Evolutionary conservation across 495 filamentous ascomycete species (phyloP), one percentile per base, ranked within the genome.

Genomic region (Jackrogersella multiformis): DNA sequence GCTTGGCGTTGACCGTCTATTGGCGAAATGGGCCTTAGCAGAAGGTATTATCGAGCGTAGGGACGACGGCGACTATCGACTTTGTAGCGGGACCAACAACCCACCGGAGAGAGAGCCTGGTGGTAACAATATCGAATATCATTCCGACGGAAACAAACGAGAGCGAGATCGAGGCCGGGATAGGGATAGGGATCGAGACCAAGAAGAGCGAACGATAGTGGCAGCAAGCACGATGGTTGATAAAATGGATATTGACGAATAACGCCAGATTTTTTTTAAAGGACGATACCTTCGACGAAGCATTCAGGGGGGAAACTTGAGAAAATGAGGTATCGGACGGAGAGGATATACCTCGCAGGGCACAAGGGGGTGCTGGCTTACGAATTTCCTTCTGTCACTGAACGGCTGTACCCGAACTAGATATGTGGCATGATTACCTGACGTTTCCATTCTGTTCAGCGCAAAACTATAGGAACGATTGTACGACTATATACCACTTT

Each of bases 1-100:
- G 10, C 72, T 87, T 54, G 82, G 78, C 0, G 80, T 85, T 23
- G 86, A 89, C 67, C 65, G 72, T 5, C 67, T 81, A 12, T 69
- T 89, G 38, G 80, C 84, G 2, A 74, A 81, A 44, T 89, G 86
- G 86, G 84, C 86, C 4, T 66, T 87, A 5, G 80, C 84, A 0
- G 80, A 84, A 59, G 78, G 77, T n/a, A 87, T 89, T 48, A 84
- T 89, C 59, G 83, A 87, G 62, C 75, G 74, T 6, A 76, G 73
- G n/a, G 79, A 78, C 8, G 76, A 80, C 52, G 83, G 82, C 32
- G 80, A 79, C 61, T 86, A 86, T 66, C 75, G 77, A 44, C 75
- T 87, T 4, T 79, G 78, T 35, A 71, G 42, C 28, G 74, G 74
- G 20, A 77, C 70, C 35, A 75, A 71, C 16, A 56, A 34, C 42